Percentiles rank a stretch among this genome's conserved stretches.
Evolutionary conservation across 345 rosid species (phyloP).

Genomic region (Hirschfeldia incana): DNA sequence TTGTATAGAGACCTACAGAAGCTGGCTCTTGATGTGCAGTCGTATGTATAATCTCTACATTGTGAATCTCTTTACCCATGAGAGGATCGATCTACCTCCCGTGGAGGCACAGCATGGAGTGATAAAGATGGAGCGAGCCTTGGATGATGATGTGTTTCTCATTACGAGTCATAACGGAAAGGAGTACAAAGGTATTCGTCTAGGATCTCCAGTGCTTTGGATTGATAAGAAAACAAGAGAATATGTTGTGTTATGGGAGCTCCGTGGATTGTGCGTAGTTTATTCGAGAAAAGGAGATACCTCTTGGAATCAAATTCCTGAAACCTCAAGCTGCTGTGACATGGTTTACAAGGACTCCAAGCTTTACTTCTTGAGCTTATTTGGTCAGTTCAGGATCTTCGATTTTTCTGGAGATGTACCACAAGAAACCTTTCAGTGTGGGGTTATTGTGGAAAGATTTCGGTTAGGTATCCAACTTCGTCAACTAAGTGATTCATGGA

Average conservation of each 20-base stretch:
- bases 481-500: not conserved
- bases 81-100: not conserved
- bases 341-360: not conserved
- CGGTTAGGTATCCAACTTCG: not conserved
- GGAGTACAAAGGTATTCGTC: not conserved
- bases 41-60: not conserved
- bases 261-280: not conserved
- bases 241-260: not conserved
- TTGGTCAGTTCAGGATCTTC: not conserved
- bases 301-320: not conserved
- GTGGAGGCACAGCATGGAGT: slow-evolving; percentile 1
- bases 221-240: not conserved
- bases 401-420: not conserved
- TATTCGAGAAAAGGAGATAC: not conserved
- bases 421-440: not conserved
- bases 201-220: not conserved
- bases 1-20: not conserved
- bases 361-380: not conserved
- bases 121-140: not conserved
- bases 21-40: not conserved
- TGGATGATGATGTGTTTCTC: not conserved
- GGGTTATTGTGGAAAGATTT: not conserved
- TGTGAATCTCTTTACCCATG: not conserved
- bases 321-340: not conserved
- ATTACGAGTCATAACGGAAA: not conserved